Evolutionary conservation across 192 early-diverging fungal genomes (phyloP), one percentile per base, ranked within the genome.

Genomic region (Rhizophlyctis rosea): DNA sequence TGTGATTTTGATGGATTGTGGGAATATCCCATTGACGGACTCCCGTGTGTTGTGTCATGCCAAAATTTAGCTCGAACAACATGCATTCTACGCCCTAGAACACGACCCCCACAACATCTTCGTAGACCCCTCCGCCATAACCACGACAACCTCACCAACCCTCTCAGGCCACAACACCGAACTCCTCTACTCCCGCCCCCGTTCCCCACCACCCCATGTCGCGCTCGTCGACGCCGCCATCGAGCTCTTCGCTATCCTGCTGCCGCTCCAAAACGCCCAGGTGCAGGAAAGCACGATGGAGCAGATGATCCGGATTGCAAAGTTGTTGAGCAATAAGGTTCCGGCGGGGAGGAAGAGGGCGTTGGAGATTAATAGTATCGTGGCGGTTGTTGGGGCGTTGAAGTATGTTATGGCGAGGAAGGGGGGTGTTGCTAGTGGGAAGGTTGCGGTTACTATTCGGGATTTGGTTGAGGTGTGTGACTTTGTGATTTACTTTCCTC

Each of bases 221-320:
- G 72, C 77, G 11, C 79, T 88, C 33, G 85, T 93, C n/a, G 92
- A 98, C 70, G 73, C 84, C 1, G 81, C 88, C 4, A 82, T 96
- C 35, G 83, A 87, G 31, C 58, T 97, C 9, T 91, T 94, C 72
- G 82, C 87, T 1, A 75, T 81, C 0, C 54, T 94, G 9, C 89
- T 95, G 31, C 86, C 88, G 3, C 60, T 76, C 14, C 85, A 91
- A 47, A 76, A 76, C 7, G 82, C 87, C 24, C 63, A 81, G 3
- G 76, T 82, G 16, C 96, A 98, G 73, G 85, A 90, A 30, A 72
- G 89, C 0, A 54, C 84, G 33, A 78, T 95, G 39, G 94, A 95
- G 28, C 79, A 85, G 2, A 75, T 97, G 35, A 76, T 86, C 1
- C 84, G 83, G 67, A 75, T 36, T 72, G 88, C 39, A 83, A 88